A percentile compares a stretch with the other conserved stretches of the same genome.
Evolutionary conservation across 768 basidiomycete species (phyloP).

Genomic region (Aureoboletus auriporus): DNA sequence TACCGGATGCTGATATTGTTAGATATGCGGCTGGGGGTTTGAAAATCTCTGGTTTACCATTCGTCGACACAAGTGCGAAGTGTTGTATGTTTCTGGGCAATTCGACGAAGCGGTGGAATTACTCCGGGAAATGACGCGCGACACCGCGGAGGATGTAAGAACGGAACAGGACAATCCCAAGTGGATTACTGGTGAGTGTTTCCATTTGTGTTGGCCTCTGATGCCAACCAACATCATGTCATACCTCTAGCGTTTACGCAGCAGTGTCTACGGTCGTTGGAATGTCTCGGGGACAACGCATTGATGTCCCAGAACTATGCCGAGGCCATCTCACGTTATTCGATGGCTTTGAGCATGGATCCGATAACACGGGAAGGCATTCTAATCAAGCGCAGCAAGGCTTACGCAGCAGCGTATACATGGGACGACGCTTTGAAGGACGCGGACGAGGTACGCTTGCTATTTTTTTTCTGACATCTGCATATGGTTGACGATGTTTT

Average conservation of each 20-base stretch:
- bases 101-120: neutral
- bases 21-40: slow-evolving; percentile 12
- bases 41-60: slow-evolving; percentile 4
- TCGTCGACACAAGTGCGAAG: slow-evolving; percentile 1
- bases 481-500: neutral
- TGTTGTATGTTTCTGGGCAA: neutral
- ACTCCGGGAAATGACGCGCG: neutral
- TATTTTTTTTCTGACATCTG: neutral
- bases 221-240: neutral
- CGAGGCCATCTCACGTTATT: slow-evolving; percentile 3
- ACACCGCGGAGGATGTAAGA: neutral
- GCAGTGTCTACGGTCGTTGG: neutral
- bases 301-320: neutral
- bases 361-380: neutral
- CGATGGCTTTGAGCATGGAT: neutral
- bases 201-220: neutral
- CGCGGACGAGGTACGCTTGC: slow-evolving; percentile 2
- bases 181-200: slow-evolving; percentile 3
- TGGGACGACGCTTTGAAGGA: slow-evolving; percentile 2
- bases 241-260: slow-evolving; percentile 1
- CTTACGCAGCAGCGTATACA: neutral
- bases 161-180: neutral
- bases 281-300: slow-evolving; percentile 2
- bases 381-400: slow-evolving; percentile 4
- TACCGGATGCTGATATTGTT: neutral